Evolutionary conservation across 345 rosid species (phyloP).

Genomic region (Gossypium herbaceum): DNA sequence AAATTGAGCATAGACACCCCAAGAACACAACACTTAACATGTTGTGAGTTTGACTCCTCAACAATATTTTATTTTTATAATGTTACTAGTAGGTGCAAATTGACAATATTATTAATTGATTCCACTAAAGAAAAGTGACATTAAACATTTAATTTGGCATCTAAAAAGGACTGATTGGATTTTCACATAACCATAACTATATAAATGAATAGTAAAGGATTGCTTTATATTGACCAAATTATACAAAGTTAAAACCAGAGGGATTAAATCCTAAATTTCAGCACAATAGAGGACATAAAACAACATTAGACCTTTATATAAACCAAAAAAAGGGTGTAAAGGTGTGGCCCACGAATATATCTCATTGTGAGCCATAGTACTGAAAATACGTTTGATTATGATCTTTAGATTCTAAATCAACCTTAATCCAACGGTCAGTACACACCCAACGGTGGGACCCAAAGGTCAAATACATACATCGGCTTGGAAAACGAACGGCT

Average conservation of each 20-base stretch:
- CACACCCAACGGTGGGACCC: not conserved
- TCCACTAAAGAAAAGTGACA: too few relatives aligned
- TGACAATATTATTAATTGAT: too few relatives aligned
- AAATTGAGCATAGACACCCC: too few relatives aligned
- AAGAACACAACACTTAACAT: too few relatives aligned
- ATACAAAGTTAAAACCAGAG: not conserved
- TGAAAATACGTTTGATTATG: not conserved
- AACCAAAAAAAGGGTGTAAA: not conserved
- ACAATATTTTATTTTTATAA: too few relatives aligned
- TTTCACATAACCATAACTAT: too few relatives aligned
- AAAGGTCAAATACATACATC: slow-evolving; percentile 12
- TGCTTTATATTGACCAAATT: not conserved
- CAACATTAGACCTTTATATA: not conserved
- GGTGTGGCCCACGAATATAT: slow-evolving; percentile 5
- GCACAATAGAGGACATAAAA: not conserved
- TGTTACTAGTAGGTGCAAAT: too few relatives aligned
- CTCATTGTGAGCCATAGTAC: not conserved
- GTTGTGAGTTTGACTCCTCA: too few relatives aligned
- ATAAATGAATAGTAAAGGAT: too few relatives aligned
- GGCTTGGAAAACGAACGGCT: slow-evolving; percentile 31
- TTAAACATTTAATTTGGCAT: too few relatives aligned
- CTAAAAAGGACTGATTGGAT: too few relatives aligned
- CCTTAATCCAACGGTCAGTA: slow-evolving; percentile 17
- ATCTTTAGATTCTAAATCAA: not conserved
- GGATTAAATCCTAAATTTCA: not conserved